Evolutionary conservation across 257 asterid genomes (phyloP).

Genomic region (Solanum rostratum): DNA sequence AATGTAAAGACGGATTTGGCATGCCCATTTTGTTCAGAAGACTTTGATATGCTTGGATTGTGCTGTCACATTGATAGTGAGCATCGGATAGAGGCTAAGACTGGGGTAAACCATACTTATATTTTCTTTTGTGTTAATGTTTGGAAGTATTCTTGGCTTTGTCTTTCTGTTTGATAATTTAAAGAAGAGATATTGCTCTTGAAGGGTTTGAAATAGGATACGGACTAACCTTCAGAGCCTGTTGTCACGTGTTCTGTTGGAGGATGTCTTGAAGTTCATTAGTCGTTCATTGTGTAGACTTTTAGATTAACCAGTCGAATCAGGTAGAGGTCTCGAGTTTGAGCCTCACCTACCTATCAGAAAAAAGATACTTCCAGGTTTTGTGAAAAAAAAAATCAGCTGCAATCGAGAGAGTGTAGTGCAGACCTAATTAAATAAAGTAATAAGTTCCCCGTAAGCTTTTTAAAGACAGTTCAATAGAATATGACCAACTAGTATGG

Average conservation of each 20-base stretch:
- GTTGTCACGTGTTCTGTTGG: neutral
- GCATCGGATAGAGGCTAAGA: slow-evolving; percentile 71
- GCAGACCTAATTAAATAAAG: neutral
- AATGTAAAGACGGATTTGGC: slow-evolving; percentile 54
- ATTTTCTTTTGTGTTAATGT: neutral
- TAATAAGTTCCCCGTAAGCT: neutral
- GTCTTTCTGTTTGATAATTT: neutral
- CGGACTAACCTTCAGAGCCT: neutral
- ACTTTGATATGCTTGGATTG: slow-evolving; percentile 74
- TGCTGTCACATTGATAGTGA: slow-evolving; percentile 90
- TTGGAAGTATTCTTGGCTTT: neutral
- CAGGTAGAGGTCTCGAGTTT: neutral
- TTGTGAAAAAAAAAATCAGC: neutral
- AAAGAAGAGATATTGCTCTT: neutral
- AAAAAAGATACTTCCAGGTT: neutral
- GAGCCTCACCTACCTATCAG: neutral
- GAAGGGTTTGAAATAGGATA: neutral
- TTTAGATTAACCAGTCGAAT: neutral
- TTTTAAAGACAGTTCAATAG: neutral
- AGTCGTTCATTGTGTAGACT: neutral
- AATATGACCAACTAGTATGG: neutral
- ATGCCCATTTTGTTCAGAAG: slow-evolving; percentile 82
- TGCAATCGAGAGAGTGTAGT: neutral
- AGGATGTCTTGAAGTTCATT: neutral
- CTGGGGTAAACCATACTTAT: slow-evolving; percentile 38